phyloP scores from a whole-genome alignment of 192 early-diverging fungal genomes.

The Backusella australiensis region DNA sequence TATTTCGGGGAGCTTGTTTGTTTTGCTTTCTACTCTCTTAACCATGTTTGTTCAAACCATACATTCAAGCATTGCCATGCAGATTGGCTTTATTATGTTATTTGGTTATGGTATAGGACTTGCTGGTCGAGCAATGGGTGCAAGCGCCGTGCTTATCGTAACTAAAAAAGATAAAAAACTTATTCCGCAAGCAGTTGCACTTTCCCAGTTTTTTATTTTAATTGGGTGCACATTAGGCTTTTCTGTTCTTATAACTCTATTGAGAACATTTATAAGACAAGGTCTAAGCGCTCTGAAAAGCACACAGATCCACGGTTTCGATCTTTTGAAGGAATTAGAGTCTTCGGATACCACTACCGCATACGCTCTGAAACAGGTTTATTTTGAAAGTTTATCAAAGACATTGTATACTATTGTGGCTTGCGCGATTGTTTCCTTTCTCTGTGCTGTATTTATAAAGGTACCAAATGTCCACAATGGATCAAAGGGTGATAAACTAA shows the following conservation, averaged over 20 bases:
- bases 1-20: background rate
- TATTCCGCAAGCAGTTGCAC: background rate
- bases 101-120: background rate
- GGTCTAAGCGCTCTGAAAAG: background rate
- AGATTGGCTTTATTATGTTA: background rate
- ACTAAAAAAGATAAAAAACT: background rate
- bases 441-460: background rate
- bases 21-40: background rate
- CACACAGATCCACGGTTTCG: background rate
- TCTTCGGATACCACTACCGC: background rate
- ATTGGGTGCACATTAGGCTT: background rate
- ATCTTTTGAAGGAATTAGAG: background rate
- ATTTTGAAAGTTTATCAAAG: background rate
- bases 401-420: background rate
- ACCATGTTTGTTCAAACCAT: background rate
- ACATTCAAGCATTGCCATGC: background rate
- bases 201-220: background rate
- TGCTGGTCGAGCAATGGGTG: background rate
- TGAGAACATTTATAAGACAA: background rate
- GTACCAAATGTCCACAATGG: background rate
- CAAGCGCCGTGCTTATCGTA: background rate
- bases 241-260: background rate
- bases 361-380: background rate
- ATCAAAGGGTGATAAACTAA: background rate
- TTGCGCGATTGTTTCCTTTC: background rate